Evolutionary conservation across 2,329 filamentous ascomycete species (phyloP), one percentile per base, ranked within the genome.

Genomic region (Lasiodiplodia theobromae): DNA sequence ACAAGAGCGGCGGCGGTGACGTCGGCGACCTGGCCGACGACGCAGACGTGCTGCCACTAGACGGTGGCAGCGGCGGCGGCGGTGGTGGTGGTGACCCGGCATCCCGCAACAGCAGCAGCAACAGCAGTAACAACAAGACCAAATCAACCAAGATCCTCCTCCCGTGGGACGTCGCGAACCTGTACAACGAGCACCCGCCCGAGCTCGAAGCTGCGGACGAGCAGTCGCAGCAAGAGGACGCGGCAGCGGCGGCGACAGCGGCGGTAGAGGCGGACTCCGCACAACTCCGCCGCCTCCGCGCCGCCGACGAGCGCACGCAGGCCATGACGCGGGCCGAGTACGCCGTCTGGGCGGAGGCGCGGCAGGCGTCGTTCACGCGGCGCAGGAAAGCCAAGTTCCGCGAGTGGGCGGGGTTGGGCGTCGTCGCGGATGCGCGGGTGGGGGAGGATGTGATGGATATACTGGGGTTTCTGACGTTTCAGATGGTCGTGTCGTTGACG

Each of bases 391-490:
- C 14, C 23, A 34, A 8, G 57, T 62, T 62, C 14, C 40, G 57
- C 14, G 21, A 34, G 16, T 62, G 57, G 57, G 3, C 57, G 1
- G 57, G 57, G 21, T 3, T 62, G 14, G 57, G 57, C 3, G 25
- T 23, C 1, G 40, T 47, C 0, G n/a, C 57, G 11, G 57, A 49
- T 21, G 38, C 23, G 1, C n/a, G 28, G 25, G 40, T 62, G 1
- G 57, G 57, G 3, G 57, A 62, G 25, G 57, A 49, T 7, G 57
- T 62, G 16, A 47, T 62, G 40, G 57, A 62, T 11, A 28, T 49
- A 4, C 7, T 62, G 16, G 57, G 57, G 5, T 49, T 49, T 8
- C 18, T 62, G 23, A 44, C 40, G 8, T 62, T 62, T 18, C 40
- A 49, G 25, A 62, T 34, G 57, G 40, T 62, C 1, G 38, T 31